phyloP scores from a whole-genome alignment of 148 eudicot species.

The Persicaria tinctoria region DNA sequence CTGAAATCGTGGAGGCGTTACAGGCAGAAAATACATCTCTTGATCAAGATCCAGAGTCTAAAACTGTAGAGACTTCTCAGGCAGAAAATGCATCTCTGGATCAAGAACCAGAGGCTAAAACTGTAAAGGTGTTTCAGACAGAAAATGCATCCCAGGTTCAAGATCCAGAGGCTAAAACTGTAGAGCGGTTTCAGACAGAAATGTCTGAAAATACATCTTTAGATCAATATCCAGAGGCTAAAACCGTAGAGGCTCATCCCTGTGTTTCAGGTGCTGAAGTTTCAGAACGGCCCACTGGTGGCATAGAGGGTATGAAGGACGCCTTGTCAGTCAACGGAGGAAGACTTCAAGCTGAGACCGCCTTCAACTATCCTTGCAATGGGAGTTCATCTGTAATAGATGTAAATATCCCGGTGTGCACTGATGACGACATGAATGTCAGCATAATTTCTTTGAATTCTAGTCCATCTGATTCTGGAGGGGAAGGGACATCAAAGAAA shows the following conservation, averaged over 20 bases:
- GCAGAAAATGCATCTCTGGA: neutral
- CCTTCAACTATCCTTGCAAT: neutral
- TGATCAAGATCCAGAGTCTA: neutral
- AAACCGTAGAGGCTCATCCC: neutral
- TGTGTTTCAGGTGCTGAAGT: neutral
- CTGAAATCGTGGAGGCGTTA: neutral
- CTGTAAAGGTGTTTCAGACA: neutral
- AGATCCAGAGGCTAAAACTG: neutral
- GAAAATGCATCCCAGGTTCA: neutral
- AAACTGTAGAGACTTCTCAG: neutral
- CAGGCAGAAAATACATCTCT: neutral
- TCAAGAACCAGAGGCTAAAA: neutral
- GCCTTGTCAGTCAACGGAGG: neutral
- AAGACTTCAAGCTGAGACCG: neutral
- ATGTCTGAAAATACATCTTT: neutral
- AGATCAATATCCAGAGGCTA: neutral
- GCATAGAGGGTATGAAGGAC: neutral
- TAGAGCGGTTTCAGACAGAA: neutral
- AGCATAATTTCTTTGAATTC: slow-evolving; percentile 26
- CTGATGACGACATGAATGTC: neutral
- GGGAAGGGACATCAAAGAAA: slow-evolving; percentile 10
- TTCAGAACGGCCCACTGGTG: neutral
- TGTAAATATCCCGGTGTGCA: neutral
- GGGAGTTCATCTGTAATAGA: neutral
- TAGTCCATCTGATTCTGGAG: slow-evolving; percentile 23